A percentile compares a stretch with the other conserved stretches of the same genome.
Conservation (phyloP, 176 grass and related monocot species). For the Aechmea fasciata region DNA sequence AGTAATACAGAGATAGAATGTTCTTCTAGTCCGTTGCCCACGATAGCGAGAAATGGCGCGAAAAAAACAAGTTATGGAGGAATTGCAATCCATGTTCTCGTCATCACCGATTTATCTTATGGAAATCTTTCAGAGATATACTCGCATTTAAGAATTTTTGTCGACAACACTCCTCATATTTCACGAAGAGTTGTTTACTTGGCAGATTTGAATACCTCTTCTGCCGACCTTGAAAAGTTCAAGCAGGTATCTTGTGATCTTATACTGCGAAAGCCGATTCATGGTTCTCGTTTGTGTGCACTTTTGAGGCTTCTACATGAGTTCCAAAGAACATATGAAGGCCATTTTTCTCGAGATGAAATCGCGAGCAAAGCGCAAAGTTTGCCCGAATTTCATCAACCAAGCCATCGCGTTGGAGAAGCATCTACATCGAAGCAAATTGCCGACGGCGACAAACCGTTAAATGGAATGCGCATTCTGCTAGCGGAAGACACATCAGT, state of each 20-base stretch:
- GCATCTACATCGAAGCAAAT: no score
- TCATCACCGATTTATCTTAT: conserved; percentile 34
- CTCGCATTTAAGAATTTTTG: conserved; percentile 14
- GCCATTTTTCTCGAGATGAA: background rate
- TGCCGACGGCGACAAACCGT: conserved; percentile 26
- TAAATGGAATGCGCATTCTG: conserved; percentile 42
- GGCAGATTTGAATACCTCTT: conserved; percentile 28
- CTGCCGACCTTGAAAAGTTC: conserved; percentile 27
- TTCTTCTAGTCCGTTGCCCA: conserved; percentile 19
- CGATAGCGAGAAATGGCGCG: background rate
- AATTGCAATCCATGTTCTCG: conserved; percentile 22
- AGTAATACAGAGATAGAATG: conserved; percentile 17
- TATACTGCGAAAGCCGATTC: conserved; percentile 54
- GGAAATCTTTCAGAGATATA: conserved; percentile 12
- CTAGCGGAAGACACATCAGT: conserved; percentile 47
- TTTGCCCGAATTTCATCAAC: background rate
- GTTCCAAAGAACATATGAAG: conserved; percentile 11
- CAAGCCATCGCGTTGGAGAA: background rate
- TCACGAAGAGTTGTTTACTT: conserved; percentile 45
- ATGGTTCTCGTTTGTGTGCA: conserved; percentile 42
- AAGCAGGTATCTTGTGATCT: conserved; percentile 24
- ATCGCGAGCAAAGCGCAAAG: background rate
- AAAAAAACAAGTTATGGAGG: background rate
- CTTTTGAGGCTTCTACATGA: conserved; percentile 30
- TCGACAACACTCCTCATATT: conserved; percentile 12